Conservation (phyloP, 208 protist species). For the Sergeia podlipaevii region DNA sequence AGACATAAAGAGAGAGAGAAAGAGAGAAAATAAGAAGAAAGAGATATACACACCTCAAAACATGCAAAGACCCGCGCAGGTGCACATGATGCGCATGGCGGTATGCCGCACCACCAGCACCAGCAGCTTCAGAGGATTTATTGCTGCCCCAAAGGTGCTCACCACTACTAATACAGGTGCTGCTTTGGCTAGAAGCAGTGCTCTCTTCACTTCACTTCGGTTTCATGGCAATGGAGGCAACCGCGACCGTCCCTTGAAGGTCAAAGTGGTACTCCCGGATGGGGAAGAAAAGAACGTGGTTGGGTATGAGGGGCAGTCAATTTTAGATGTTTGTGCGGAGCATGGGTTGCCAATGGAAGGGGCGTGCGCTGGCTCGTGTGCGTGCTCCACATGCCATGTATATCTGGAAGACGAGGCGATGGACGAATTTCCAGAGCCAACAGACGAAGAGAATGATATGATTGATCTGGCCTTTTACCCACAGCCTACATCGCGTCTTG, state of each 20-base stretch:
- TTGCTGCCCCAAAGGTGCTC: no score
- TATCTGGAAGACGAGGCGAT: constrained; percentile 87
- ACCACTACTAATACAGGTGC: no score
- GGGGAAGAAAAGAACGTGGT: constrained; percentile 44
- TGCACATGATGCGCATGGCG: constrained; percentile 4
- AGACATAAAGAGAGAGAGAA: no score
- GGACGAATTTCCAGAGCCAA: constrained; percentile 87
- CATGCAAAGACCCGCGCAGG: no score
- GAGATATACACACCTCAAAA: no score
- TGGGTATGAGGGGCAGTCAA: constrained; percentile 89
- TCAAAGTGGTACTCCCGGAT: constrained; percentile 57
- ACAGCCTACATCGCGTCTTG: constrained; percentile 78
- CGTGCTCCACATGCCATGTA: constrained; percentile 98
- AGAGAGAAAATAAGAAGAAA: no score
- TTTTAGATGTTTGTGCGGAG: constrained; percentile 92
- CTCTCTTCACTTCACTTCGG: constrained; percentile 19
- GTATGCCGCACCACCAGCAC: background rate
- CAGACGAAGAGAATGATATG: constrained; percentile 95
- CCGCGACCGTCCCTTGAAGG: constrained; percentile 44
- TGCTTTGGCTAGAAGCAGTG: no score
- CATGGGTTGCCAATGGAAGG: constrained; percentile 96
- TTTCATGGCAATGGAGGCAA: constrained; percentile 64
- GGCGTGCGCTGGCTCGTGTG: constrained; percentile 94
- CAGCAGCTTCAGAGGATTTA: background rate
- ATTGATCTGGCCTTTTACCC: constrained; percentile 89